Evolutionary conservation across 805 yeast species (phyloP), one percentile per base, ranked within the genome.

Genomic region (Kodamaea sagamina): DNA sequence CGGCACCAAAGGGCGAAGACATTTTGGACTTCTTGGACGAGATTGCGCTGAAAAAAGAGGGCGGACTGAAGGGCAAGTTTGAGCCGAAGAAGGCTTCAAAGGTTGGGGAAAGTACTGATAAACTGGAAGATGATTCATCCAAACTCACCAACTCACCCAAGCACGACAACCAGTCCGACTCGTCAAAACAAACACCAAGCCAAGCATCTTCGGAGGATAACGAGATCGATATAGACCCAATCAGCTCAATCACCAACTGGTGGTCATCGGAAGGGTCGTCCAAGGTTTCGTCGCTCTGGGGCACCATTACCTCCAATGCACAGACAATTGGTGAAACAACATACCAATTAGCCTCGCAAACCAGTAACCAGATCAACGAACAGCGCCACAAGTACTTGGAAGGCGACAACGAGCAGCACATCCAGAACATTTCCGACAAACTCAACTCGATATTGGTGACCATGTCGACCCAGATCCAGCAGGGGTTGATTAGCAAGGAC

Each of bases 181-280:
- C 17, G 10, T 29, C 36, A 16, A 16, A 16, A 6, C 32, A 39
- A 15, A 16, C 13, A 9, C 28, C 39, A 12, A 34, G 37, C 19
- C 11, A 32, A 42, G 31, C 15, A 12, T 27, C 7, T 16, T 21
- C 24, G 4, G 40, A 13, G 8, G 29, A 26, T 6, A 10, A 34
- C 4, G 41, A 26, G 7, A 34, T 39, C 15, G 42, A 15, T 9
- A 47, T 52, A n/a, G 51, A 47, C 34, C 40, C 40, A 7, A 37
- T 37, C 12, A 17, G 32, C 9, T 11, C 40, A 11, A 64, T 85
- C 39, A 72, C 89, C 3, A 78, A 73, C 28, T 86, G 95, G 93
- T 84, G 89, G 89, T 76, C 79, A 2, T 71, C 72, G 1, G 81
- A 81, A 34, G 90, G 90, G 0, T 79, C 89, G 2, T 69, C 75